These are phyloP conservation scores for Fusarium succisae DNA, from an alignment of 2,329 filamentous ascomycete species.

Conservation along the genomic window DNA sequence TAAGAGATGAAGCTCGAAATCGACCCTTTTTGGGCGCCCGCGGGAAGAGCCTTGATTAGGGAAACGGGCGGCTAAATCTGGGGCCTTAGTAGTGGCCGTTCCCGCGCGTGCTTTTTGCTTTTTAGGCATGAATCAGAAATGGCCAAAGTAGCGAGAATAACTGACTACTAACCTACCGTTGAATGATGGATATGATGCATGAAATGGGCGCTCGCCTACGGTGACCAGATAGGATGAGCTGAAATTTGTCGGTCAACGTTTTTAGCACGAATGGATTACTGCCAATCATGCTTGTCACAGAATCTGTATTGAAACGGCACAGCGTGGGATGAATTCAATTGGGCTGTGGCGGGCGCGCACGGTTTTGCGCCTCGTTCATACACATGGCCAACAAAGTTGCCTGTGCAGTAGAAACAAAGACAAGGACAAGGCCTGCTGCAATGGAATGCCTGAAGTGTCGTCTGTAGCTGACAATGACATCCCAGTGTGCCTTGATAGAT, in stretches of 20 bases:
- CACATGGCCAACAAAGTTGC: background rate
- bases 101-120: conserved; percentile 27
- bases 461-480: background rate
- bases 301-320: conserved; percentile 13
- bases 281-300: background rate
- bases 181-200: background rate
- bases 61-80: conserved; percentile 34
- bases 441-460: background rate
- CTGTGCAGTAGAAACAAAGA: background rate
- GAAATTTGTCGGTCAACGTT: conserved; percentile 9
- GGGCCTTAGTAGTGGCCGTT: conserved; percentile 14
- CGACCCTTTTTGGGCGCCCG: background rate
- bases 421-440: conserved; percentile 1
- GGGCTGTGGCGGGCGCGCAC: conserved; percentile 9
- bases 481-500: background rate
- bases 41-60: conserved; percentile 14
- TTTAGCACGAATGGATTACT: background rate
- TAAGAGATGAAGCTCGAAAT: background rate
- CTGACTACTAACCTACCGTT: background rate
- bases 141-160: background rate
- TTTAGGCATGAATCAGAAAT: conserved; percentile 8
- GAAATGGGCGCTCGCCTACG: background rate
- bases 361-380: conserved; percentile 6
- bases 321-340: conserved; percentile 13
- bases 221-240: background rate